Base-by-base conservation (phyloP, 1,284 basidiomycete species). In the Cutaneotrichosporon sp. region DNA sequence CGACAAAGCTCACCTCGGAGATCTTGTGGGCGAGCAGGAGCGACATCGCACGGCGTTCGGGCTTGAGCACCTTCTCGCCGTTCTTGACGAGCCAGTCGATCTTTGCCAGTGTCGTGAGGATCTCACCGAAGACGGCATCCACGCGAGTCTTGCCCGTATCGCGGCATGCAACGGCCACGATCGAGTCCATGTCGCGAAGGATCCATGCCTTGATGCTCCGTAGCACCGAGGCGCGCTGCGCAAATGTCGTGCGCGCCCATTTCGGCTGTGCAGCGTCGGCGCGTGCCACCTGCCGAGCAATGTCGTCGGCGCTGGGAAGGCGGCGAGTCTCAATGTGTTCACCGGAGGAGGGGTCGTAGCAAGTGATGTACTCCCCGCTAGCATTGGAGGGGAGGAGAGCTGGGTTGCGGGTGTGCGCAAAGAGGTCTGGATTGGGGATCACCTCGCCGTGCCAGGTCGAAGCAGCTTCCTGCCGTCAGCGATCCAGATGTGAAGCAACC, bases 121-220 rank as follows among this genome's bases (percentile, higher is more conserved):
- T 89, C 80, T 96, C 93, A 50, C 93, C 93, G 55, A 96, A 84
- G 1, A 90, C 88, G 53, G 92, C 92, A 70, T 96, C 93, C 65
- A 96, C 84, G 73, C 93, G 83, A 38, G 96, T 98, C 84, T 98
- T 99, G 64, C 96, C 96, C 0, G 93, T 94, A 79, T 99, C 96
- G 42, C 95, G 84, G 74, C 91, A 92, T 40, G 92, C 92, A n/a
- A 97, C 90, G 55, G 88, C 84, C 8, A 91, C 91, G 72, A 94
- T 92, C 22, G 82, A 81, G 64, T 95, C 90, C 81, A 93, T 76
- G 64, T 79, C 75, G 21, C 89, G 86, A 32, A 96, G 87, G 14
- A 96, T 84, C 95, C 96, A 99, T 67, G 89, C 89, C 71, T 92
- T 85, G 70, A 99, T 78, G 70, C 90, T 95, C 40, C 90, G 84